These are phyloP conservation scores for Trapa incisa DNA, from an alignment of 345 rosid genomes.

Conservation along the genomic window DNA sequence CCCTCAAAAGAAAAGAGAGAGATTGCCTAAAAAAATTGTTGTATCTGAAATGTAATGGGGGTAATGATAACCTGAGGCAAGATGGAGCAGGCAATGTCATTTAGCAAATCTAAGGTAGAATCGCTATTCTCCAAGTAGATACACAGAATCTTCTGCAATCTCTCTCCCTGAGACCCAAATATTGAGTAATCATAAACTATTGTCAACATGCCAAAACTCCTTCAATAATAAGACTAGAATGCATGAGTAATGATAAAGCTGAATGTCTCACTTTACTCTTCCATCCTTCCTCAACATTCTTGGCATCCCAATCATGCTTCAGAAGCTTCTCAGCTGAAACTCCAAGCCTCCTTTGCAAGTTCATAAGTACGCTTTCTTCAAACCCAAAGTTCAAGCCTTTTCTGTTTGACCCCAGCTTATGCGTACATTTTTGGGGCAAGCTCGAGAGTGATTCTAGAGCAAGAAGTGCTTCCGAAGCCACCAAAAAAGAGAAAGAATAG, in stretches of 20 bases:
- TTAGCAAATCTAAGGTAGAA: constrained; percentile 45
- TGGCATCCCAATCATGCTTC: constrained; percentile 41
- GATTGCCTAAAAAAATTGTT: neutral
- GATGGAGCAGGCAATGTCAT: constrained; percentile 56
- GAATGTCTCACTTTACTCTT: constrained; percentile 53
- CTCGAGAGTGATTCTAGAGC: constrained; percentile 42
- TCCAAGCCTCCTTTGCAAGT: constrained; percentile 36
- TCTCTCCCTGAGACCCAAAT: constrained; percentile 48
- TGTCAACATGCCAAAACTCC: neutral
- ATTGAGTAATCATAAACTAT: constrained; percentile 1
- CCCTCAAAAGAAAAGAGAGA: neutral
- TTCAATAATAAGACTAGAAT: constrained; percentile 1
- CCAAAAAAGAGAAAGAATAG: constrained; percentile 54
- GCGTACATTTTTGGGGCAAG: constrained; percentile 29
- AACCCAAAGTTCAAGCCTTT: constrained; percentile 13
- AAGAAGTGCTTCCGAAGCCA: constrained; percentile 58
- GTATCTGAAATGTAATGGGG: neutral
- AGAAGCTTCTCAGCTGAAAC: constrained; percentile 56
- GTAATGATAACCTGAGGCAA: constrained; percentile 48
- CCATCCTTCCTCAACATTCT: constrained; percentile 49
- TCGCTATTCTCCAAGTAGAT: constrained; percentile 54
- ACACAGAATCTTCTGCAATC: constrained; percentile 49
- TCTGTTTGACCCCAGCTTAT: constrained; percentile 26
- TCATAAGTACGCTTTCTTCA: constrained; percentile 24
- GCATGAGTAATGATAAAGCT: constrained; percentile 8